Percentiles rank a stretch among this genome's conserved stretches.
These are phyloP conservation scores for Aspergillus sclerotiicarbonarius DNA, from an alignment of 495 filamentous ascomycete genomes.

Conservation along the genomic window DNA sequence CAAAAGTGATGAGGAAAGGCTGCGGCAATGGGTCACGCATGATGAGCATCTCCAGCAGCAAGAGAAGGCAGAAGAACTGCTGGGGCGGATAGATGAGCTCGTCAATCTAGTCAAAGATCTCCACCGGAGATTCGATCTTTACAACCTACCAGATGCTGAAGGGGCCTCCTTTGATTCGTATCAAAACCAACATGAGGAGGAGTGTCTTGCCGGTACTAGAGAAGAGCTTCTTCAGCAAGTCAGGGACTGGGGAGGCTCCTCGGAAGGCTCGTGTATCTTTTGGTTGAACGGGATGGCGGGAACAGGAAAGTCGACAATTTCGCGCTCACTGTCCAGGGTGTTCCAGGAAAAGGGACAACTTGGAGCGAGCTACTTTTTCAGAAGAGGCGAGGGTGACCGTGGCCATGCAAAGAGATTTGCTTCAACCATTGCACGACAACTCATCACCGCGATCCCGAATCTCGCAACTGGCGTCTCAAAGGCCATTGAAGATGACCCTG, in stretches of 20 bases:
- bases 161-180: background rate
- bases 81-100: background rate
- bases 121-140: background rate
- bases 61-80: background rate
- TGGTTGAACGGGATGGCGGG: background rate
- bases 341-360: background rate
- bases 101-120: background rate
- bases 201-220: background rate
- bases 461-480: constrained; percentile 29
- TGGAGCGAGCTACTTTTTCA: background rate
- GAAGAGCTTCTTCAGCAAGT: background rate
- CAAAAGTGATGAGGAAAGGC: background rate
- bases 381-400: constrained; percentile 36
- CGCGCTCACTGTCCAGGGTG: background rate
- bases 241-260: background rate
- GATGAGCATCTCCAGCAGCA: background rate
- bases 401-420: constrained; percentile 39
- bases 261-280: background rate
- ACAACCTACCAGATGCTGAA: background rate
- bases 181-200: background rate
- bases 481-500: constrained; percentile 35
- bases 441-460: constrained; percentile 26
- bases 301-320: background rate
- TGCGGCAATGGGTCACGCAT: background rate
- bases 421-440: constrained; percentile 41